Conservation (phyloP, 2,329 filamentous ascomycete genomes). For the Fusarium pseudocircinatum region DNA sequence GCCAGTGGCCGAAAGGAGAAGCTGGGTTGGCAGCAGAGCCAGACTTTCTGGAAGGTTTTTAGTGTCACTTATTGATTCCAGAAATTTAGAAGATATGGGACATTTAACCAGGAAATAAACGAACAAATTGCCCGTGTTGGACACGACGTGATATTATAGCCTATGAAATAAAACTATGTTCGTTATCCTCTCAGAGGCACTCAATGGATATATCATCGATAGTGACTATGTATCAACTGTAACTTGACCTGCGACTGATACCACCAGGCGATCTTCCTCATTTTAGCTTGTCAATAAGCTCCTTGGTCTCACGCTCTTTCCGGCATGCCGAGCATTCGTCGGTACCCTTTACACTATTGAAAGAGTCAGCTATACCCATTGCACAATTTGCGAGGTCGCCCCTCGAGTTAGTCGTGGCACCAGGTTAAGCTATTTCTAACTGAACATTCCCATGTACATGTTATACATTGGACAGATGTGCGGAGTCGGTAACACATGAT, state of each 20-base stretch:
- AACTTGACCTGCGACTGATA: too few species aligned
- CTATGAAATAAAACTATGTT: background rate
- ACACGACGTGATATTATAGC: too few species aligned
- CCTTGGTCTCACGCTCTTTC: fast-evolving
- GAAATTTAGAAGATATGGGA: fast-evolving
- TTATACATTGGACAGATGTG: background rate
- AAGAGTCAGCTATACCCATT: background rate
- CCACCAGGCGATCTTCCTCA: background rate
- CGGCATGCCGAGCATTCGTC: fast-evolving
- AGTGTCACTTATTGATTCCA: conserved; percentile 1
- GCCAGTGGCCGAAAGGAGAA: background rate
- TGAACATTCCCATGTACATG: background rate
- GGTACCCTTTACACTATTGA: background rate
- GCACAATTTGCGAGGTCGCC: background rate
- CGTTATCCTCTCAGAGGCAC: too few species aligned
- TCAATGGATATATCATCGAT: background rate
- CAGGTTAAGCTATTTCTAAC: background rate
- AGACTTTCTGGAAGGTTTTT: background rate
- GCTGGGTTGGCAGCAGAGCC: background rate
- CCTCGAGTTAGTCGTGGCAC: background rate
- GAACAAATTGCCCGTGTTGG: background rate
- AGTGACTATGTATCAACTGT: background rate
- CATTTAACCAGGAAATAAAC: background rate
- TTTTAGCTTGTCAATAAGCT: background rate
- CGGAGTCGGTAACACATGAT: background rate